Conservation (phyloP, 2,329 filamentous ascomycete species). For the Aureobasidium sp. region DNA sequence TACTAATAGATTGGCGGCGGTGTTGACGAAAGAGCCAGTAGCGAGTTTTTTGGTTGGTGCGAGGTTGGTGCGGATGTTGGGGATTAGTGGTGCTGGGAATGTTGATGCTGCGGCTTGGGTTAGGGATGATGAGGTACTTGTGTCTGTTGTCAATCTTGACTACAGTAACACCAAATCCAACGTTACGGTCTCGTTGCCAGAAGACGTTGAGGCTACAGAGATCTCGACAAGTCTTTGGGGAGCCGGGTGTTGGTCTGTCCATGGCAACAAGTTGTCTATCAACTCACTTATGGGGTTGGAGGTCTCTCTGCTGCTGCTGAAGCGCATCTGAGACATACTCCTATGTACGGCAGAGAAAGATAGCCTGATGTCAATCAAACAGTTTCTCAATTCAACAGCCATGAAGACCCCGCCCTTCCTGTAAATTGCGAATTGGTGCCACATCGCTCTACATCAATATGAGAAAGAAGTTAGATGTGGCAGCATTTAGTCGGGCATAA, state of each 20-base stretch:
- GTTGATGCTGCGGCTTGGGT: conserved; percentile 37
- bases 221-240: conserved; percentile 16
- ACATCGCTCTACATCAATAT: too few relatives aligned
- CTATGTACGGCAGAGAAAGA: too few relatives aligned
- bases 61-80: conserved; percentile 16
- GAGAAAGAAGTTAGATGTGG: too few relatives aligned
- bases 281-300: not conserved
- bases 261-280: not conserved
- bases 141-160: conserved; percentile 31
- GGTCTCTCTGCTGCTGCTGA: not conserved
- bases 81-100: conserved; percentile 17
- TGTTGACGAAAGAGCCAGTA: conserved; percentile 27
- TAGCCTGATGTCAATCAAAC: too few relatives aligned
- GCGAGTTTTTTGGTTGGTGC: conserved; percentile 28
- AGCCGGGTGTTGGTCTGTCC: conserved; percentile 10
- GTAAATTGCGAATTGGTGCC: too few relatives aligned
- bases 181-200: conserved; percentile 16
- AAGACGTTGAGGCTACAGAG: not conserved
- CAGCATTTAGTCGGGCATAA: too few relatives aligned
- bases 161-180: conserved; percentile 17
- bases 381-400: too few relatives aligned
- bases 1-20: conserved; percentile 29
- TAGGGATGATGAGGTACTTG: conserved; percentile 25
- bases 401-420: too few relatives aligned
- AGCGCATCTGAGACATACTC: not conserved